A percentile compares a stretch with the other conserved stretches of the same genome.
Evolutionary conservation across 164 flowering plant species (phyloP).

Genomic region (Taxillus chinensis): DNA sequence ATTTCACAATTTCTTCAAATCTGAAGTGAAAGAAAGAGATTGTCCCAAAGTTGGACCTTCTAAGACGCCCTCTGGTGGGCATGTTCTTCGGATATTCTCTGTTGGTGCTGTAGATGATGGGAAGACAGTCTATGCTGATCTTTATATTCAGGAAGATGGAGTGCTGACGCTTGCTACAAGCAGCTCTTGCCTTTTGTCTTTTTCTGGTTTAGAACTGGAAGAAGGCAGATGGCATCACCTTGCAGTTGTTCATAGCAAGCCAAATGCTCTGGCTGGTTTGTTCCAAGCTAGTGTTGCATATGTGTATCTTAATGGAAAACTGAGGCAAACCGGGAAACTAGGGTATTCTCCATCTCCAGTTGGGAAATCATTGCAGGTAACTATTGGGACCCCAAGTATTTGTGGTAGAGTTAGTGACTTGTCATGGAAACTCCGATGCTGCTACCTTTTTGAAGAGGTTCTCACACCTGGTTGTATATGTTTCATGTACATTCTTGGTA

Average conservation of each 20-base stretch:
- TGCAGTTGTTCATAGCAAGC: slow-evolving; percentile 96
- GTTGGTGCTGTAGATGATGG: slow-evolving; percentile 71
- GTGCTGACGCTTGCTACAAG: slow-evolving; percentile 85
- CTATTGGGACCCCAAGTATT: slow-evolving; percentile 69
- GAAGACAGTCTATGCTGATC: slow-evolving; percentile 70
- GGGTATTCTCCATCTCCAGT: slow-evolving; percentile 95
- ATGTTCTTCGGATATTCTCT: slow-evolving; percentile 69
- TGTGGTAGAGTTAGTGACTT: slow-evolving; percentile 56
- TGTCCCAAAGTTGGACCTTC: slow-evolving; percentile 32
- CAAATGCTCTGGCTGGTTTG: slow-evolving; percentile 98
- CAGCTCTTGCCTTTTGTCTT: slow-evolving; percentile 70
- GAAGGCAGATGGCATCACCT: slow-evolving; percentile 99
- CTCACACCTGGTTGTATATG: slow-evolving; percentile 85
- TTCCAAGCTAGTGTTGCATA: slow-evolving; percentile 96
- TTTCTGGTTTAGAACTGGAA: slow-evolving; percentile 75
- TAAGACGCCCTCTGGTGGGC: slow-evolving; percentile 34
- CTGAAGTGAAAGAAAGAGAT: slow-evolving; percentile 50
- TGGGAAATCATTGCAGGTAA: slow-evolving; percentile 88
- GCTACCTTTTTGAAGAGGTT: slow-evolving; percentile 95
- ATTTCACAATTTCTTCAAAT: slow-evolving; percentile 55
- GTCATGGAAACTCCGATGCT: slow-evolving; percentile 82
- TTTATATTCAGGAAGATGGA: slow-evolving; percentile 91
- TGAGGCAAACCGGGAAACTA: slow-evolving; percentile 88
- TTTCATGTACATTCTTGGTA: slow-evolving; percentile 96
- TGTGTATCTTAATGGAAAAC: slow-evolving; percentile 88